A percentile compares a stretch with the other conserved stretches of the same genome.
Evolutionary conservation across 805 yeast genomes (phyloP).

Genomic region (Saturnispora sekii): DNA sequence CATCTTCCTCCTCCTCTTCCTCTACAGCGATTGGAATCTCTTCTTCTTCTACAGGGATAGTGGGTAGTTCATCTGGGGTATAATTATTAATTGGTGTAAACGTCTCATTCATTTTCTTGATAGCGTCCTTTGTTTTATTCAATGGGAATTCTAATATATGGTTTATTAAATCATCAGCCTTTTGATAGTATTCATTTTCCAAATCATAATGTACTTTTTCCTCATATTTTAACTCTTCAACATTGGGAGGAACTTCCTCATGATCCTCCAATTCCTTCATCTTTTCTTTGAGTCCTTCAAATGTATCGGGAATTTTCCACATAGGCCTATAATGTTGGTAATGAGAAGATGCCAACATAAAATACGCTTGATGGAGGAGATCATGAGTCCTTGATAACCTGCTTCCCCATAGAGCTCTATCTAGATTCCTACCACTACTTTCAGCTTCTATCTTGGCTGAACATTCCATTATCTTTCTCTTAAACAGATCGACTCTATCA

Average conservation of each 20-base stretch:
- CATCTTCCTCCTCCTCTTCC: conserved; percentile 3
- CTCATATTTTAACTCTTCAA: conserved; percentile 15
- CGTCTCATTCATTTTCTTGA: conserved; percentile 17
- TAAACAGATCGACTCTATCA: conserved; percentile 14
- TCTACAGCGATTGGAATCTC: background rate
- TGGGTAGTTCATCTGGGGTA: background rate
- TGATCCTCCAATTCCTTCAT: conserved; percentile 6
- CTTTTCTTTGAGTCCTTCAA: conserved; percentile 21
- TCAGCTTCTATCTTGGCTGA: background rate
- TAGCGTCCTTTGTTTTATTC: conserved; percentile 27
- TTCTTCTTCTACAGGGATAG: background rate
- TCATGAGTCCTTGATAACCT: conserved; percentile 45
- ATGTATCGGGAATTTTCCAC: conserved; percentile 23
- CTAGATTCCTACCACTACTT: conserved; percentile 4
- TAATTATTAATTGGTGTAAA: conserved; percentile 12
- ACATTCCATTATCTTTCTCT: background rate
- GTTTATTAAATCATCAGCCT: conserved; percentile 54
- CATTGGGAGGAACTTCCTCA: conserved; percentile 19
- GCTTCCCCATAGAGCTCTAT: conserved; percentile 7
- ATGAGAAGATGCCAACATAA: conserved; percentile 66
- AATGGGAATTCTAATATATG: conserved; percentile 38
- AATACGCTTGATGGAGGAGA: conserved; percentile 64
- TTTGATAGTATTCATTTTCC: conserved; percentile 46
- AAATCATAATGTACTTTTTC: conserved; percentile 28
- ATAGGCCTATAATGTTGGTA: conserved; percentile 42